Base-by-base conservation (phyloP, 805 yeast species). In the Yarrowia deformans region DNA sequence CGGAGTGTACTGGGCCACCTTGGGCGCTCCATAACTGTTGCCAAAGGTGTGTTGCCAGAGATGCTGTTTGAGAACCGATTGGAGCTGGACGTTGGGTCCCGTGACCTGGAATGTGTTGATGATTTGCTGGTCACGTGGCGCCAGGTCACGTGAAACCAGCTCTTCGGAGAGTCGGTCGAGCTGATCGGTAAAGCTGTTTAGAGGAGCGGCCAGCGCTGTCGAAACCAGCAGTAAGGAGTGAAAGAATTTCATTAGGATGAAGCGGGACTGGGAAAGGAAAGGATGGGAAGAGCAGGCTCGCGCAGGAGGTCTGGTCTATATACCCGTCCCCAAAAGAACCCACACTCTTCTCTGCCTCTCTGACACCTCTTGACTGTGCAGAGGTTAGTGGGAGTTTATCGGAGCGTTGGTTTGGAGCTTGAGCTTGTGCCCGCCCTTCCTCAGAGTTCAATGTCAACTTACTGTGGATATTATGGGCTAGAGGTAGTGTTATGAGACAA, bases 11-110 rank as follows among this genome's bases (percentile, higher is more conserved):
- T 58, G 49, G 29, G 70, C 75, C 8, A 73, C 73, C 52, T 72
- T 71, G 6, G 82, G 81, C 9, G 72, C 68, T 58, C 75, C 76
- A 72, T 76, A 80, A 10, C 82, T 77, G 72, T 76, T 74, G 8
- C 73, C 81, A 70, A 80, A 80, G 18, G 66, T 60, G 34, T 60
- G 66, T 18, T 63, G 55, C 56, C 68, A 63, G 16, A 63, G 56
- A 16, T 49, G 68, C 12, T n/a, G 8, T 16, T 48, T 35, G 43
- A 14, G n/a, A 4, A 63, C 68, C 10, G 68, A 48, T 39, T 48
- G 18, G n/a, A 63, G 46, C 13, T 35, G 29, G 32, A 49, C 10
- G 56, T 48, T 48, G 18, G 68, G 68, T n/a, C 68, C 68, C 2
- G 56, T 23, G 29, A 48, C 52, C 52, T 60, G 52, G 66, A 60